Conservation (phyloP, 257 asterid species). For the Verbascum thapsus region DNA sequence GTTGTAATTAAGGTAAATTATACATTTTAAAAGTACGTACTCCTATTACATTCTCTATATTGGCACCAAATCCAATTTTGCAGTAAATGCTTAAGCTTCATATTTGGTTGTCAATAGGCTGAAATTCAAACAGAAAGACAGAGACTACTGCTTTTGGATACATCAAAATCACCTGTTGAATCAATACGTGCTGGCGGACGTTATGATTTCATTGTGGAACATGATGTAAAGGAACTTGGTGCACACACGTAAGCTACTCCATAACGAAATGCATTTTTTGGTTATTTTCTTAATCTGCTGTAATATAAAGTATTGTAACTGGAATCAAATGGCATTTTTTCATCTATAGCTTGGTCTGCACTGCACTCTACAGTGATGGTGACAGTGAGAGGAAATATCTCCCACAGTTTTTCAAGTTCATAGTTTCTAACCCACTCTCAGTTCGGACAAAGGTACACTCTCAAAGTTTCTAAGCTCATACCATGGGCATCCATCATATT, state of each 20-base stretch:
- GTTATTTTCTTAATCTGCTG: neutral
- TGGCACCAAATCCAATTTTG: constrained; percentile 12
- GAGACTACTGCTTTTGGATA: constrained; percentile 86
- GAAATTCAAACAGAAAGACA: constrained; percentile 98
- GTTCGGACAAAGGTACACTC: constrained; percentile 89
- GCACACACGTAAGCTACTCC: constrained; percentile 86
- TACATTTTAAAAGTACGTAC: neutral
- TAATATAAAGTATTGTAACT: constrained; percentile 25
- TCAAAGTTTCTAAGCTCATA: constrained; percentile 12
- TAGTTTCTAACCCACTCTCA: constrained; percentile 93
- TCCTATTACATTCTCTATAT: neutral
- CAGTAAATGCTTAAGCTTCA: constrained; percentile 29
- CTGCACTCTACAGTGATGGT: constrained; percentile 90
- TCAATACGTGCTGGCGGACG: constrained; percentile 96
- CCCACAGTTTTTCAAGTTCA: constrained; percentile 96
- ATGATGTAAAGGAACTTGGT: constrained; percentile 98
- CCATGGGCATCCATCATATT: constrained; percentile 6
- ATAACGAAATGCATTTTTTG: neutral
- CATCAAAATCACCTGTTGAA: constrained; percentile 91
- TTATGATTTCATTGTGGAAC: constrained; percentile 97
- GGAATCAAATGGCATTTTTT: constrained; percentile 27
- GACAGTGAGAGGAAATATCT: constrained; percentile 93
- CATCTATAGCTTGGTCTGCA: constrained; percentile 79
- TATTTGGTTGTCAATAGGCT: constrained; percentile 59
- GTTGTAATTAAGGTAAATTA: constrained; percentile 75